Base-by-base conservation (phyloP, 1,284 basidiomycete species). In the Coriolopsis trogii region DNA sequence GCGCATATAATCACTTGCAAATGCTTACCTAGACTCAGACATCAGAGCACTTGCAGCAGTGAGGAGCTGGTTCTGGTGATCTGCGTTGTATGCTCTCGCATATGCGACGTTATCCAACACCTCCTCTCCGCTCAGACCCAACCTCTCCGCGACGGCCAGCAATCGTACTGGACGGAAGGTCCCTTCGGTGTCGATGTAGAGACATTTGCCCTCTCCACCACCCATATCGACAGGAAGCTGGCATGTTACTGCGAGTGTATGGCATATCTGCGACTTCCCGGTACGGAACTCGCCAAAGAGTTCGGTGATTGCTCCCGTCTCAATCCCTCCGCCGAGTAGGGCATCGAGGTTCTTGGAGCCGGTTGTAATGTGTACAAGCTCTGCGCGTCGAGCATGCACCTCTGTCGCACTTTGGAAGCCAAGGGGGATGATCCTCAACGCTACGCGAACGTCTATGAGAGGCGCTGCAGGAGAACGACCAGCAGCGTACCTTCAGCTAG, bases 361-460 rank as follows among this genome's bases (percentile, higher is more conserved):
- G 0, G 97, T 99, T 1, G 95, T 96, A 61, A 99, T 97, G 69
- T 93, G 92, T 15, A 99, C 93, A 38, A 99, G 81, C 69, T 99
- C 97, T n/a, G 93, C 91, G 44, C 97, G 82, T 47, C 94, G 85
- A 24, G 93, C 90, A 68, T 99, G 97, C 4, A 97, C 93, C 68
- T 98, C 97, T 20, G 96, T 98, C 7, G 97, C 97, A 41, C 96
- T 99, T 56, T 96, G 95, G 70, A 99, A 99, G 6, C 97, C 97
- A 63, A 99, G 86, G 3, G 96, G 96, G 13, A 99, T 89, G 61
- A 98, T 90, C 75, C 98, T 98, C 66, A 90, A 88, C 2, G 95
- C 97, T 98, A 63, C 23, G 12, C n/a, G 5, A 31, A 16, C 21
- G 9, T 34, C 9, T 23, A 9, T 5, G 10, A 13, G 25, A 10